phyloP scores from a whole-genome alignment of 345 rosid genomes.

The Eucalyptus dawsonii region DNA sequence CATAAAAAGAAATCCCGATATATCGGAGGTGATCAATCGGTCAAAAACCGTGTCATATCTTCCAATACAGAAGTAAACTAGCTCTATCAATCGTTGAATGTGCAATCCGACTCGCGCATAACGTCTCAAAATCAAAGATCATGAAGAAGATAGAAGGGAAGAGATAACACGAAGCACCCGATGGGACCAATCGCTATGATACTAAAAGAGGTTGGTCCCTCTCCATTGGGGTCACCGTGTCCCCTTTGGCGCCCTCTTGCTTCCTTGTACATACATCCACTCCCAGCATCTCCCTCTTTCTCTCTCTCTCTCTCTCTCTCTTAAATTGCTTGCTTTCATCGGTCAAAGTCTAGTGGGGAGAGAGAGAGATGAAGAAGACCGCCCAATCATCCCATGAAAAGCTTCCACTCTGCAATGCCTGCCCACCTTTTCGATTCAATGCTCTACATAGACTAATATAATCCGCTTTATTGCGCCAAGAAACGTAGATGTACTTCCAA shows the following conservation, averaged over 20 bases:
- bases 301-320: neutral
- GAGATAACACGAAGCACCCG: slow-evolving; percentile 6
- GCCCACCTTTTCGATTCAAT: neutral
- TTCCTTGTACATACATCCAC: neutral
- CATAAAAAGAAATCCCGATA: too few relatives aligned
- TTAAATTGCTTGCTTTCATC: neutral
- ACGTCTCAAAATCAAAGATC: neutral
- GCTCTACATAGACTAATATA: neutral
- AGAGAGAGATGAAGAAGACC: slow-evolving; percentile 19
- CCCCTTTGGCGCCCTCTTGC: slow-evolving; percentile 1
- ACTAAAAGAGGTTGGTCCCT: neutral
- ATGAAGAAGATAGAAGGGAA: neutral
- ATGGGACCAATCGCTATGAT: slow-evolving; percentile 13
- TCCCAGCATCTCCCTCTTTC: neutral
- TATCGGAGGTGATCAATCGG: rapidly evolving
- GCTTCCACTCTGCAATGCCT: slow-evolving; percentile 40
- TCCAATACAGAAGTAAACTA: neutral
- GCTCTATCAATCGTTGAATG: neutral
- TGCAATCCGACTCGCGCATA: neutral
- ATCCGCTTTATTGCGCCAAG: neutral
- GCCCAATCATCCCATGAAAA: slow-evolving; percentile 43
- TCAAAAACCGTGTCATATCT: neutral
- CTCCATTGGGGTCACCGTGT: neutral
- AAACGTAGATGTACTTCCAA: neutral
- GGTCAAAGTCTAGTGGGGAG: neutral